phyloP scores from a whole-genome alignment of 1,139 yeast species.

The Magnusiomyces suaveolens region DNA sequence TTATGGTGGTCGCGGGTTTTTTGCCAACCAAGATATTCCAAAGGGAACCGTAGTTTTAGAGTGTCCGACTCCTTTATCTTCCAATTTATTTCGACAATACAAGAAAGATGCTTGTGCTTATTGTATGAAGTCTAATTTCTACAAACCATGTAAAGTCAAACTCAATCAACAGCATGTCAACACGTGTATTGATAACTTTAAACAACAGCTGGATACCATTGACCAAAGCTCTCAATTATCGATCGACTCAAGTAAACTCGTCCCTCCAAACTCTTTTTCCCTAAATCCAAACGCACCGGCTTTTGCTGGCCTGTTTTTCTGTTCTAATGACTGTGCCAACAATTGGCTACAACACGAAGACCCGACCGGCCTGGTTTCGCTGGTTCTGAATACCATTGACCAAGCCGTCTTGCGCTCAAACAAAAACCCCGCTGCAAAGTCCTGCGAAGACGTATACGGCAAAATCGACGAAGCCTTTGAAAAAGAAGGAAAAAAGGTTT shows the following conservation, averaged over 20 bases:
- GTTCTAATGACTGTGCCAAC: conserved; percentile 40
- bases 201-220: not conserved
- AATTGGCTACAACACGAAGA: conserved; percentile 31
- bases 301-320: conserved; percentile 47
- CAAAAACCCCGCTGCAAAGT: conserved; percentile 2
- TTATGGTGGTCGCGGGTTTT: conserved; percentile 57
- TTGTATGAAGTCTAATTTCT: conserved; percentile 47
- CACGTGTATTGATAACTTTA: not conserved
- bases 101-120: conserved; percentile 55
- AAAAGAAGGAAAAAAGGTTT: not conserved
- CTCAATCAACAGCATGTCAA: conserved; percentile 12
- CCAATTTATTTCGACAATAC: conserved; percentile 45
- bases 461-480: not conserved
- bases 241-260: not conserved
- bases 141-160: conserved; percentile 38
- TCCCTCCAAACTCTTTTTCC: not conserved
- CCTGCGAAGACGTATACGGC: not conserved
- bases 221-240: not conserved
- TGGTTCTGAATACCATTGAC: conserved; percentile 30
- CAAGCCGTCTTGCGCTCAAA: conserved; percentile 22
- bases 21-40: conserved; percentile 38
- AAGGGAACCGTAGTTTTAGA: conserved; percentile 37
- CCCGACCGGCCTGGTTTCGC: conserved; percentile 26
- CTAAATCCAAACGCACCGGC: conserved; percentile 16
- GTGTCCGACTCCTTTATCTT: conserved; percentile 39